These are phyloP conservation scores for Diophrys sp. DNA, from an alignment of 73 alveolate species.

Conservation along the genomic window DNA sequence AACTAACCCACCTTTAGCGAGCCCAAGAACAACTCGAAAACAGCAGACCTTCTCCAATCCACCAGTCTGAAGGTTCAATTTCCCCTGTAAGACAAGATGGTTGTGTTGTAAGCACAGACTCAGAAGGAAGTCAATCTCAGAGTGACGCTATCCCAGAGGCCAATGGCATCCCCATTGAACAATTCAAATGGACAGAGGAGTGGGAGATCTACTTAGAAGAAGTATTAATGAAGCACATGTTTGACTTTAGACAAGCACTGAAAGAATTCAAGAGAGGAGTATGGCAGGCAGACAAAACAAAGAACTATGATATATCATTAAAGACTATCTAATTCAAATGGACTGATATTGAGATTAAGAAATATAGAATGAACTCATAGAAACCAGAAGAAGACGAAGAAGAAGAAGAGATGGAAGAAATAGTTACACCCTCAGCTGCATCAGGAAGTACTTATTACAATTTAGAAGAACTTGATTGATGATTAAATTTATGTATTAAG, in stretches of 20 bases:
- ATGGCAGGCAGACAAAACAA: constrained; percentile 7
- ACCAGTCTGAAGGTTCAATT: neutral
- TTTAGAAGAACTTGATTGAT: neutral
- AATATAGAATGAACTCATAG: constrained; percentile 21
- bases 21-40: neutral
- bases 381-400: neutral
- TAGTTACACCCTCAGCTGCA: neutral
- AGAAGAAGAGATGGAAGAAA: neutral
- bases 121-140: neutral
- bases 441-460: neutral
- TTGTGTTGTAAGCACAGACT: neutral
- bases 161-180: neutral
- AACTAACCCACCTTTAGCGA: neutral
- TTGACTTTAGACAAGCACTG: constrained; percentile 33
- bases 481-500: too few relatives aligned
- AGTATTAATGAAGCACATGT: constrained; percentile 26
- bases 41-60: neutral
- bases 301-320: constrained; percentile 24
- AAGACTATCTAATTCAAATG: constrained; percentile 50
- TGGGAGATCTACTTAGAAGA: constrained; percentile 44
- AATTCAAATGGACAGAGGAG: constrained; percentile 34
- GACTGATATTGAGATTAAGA: constrained; percentile 61
- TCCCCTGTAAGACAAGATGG: neutral
- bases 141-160: neutral
- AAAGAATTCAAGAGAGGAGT: constrained; percentile 33